Percentiles rank a stretch among this genome's conserved stretches.
phyloP scores from a whole-genome alignment of 306 rosid species.

The Betula pendula region DNA sequence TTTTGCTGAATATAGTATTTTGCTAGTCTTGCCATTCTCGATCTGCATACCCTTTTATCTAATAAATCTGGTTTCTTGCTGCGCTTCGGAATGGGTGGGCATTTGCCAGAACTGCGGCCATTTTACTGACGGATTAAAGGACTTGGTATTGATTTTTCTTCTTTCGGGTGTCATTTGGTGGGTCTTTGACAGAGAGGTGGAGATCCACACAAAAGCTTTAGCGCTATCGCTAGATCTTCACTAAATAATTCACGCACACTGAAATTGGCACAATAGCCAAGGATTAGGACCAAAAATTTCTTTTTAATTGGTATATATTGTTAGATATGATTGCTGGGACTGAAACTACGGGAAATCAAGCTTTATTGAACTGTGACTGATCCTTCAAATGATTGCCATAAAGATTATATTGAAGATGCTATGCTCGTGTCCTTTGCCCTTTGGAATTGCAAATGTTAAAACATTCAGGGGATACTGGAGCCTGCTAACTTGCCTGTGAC shows the following conservation, averaged over 20 bases:
- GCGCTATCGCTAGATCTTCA: not conserved
- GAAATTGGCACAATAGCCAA: not conserved
- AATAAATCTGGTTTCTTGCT: not conserved
- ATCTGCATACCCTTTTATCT: not conserved
- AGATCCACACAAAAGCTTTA: not conserved
- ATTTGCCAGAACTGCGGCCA: not conserved
- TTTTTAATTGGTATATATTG: not conserved
- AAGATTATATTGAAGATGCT: not conserved
- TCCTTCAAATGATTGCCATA: conserved; percentile 12
- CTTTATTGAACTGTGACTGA: not conserved
- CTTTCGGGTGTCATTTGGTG: not conserved
- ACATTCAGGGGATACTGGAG: not conserved
- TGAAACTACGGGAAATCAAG: not conserved
- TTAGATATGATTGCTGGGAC: not conserved
- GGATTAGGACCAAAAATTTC: not conserved
- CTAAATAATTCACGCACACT: not conserved
- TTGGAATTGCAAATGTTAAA: not conserved
- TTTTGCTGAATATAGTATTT: not conserved
- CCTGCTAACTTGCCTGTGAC: not conserved
- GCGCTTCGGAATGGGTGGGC: not conserved
- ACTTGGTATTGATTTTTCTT: not conserved
- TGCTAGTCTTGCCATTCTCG: not conserved
- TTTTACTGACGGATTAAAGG: not conserved
- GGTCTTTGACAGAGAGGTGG: not conserved
- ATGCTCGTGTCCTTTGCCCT: not conserved